Evolutionary conservation across 1,139 yeast genomes (phyloP).

Genomic region (Suhomyces choctaworum): DNA sequence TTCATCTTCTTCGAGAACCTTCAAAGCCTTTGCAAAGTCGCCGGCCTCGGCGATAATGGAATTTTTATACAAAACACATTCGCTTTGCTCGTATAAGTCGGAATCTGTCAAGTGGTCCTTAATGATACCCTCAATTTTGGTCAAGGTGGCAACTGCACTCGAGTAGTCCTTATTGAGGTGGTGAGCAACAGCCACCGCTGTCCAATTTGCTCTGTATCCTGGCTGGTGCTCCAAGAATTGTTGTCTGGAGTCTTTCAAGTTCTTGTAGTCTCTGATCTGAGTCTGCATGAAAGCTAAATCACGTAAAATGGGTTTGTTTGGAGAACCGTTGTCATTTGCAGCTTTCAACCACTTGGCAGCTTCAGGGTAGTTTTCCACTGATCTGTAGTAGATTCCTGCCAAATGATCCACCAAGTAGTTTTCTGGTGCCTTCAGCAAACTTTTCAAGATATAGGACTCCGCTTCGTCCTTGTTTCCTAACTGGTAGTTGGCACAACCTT

Average conservation of each 20-base stretch:
- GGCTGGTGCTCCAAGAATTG: slow-evolving; percentile 72
- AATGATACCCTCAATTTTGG: slow-evolving; percentile 72
- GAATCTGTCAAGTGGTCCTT: slow-evolving; percentile 65
- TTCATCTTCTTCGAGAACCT: slow-evolving; percentile 55
- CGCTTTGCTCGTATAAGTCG: slow-evolving; percentile 78
- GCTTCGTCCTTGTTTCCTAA: slow-evolving; percentile 65
- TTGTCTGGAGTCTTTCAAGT: slow-evolving; percentile 63
- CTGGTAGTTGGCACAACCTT: slow-evolving; percentile 66
- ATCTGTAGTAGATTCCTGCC: slow-evolving; percentile 79
- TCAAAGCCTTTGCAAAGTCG: slow-evolving; percentile 62
- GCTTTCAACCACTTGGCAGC: slow-evolving; percentile 79
- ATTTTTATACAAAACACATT: slow-evolving; percentile 74
- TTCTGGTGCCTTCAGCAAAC: slow-evolving; percentile 54
- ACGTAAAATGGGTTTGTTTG: slow-evolving; percentile 75
- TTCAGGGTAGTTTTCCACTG: slow-evolving; percentile 66
- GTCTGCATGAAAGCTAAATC: slow-evolving; percentile 81
- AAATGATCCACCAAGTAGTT: slow-evolving; percentile 81
- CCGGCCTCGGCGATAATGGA: slow-evolving; percentile 64
- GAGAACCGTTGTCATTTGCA: slow-evolving; percentile 78
- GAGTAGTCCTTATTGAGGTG: slow-evolving; percentile 67
- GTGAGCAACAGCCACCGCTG: slow-evolving; percentile 83
- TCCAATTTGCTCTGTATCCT: slow-evolving; percentile 91
- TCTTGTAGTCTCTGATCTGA: slow-evolving; percentile 73
- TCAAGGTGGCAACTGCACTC: slow-evolving; percentile 69
- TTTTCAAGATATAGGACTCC: slow-evolving; percentile 58